phyloP scores from a whole-genome alignment of 768 basidiomycete genomes.

The Boletellus emodensis region DNA sequence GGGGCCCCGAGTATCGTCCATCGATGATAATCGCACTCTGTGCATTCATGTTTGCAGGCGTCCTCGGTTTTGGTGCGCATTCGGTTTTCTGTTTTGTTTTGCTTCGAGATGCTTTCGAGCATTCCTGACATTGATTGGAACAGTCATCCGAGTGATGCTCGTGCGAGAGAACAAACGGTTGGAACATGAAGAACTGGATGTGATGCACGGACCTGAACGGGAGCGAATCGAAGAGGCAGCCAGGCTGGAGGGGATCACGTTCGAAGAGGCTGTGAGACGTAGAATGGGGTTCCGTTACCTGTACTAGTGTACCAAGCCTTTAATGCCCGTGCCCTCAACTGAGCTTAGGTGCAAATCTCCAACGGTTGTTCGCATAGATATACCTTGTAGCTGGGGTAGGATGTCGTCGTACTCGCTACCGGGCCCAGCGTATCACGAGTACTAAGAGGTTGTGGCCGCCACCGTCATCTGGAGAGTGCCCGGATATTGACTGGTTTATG shows the following conservation, averaged over 20 bases:
- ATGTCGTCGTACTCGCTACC: too few relatives aligned
- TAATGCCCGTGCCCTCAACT: too few relatives aligned
- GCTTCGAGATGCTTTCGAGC: neutral
- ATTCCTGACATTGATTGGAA: neutral
- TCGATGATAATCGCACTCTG: slow-evolving; percentile 53
- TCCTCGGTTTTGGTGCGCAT: slow-evolving; percentile 35
- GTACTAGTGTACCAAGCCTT: slow-evolving; percentile 31
- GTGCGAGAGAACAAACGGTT: slow-evolving; percentile 48
- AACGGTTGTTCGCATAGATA: too few relatives aligned
- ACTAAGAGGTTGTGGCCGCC: too few relatives aligned
- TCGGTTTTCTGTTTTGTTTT: too few relatives aligned
- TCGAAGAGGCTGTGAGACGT: slow-evolving; percentile 56
- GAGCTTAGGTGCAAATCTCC: too few relatives aligned
- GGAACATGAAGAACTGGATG: slow-evolving; percentile 44
- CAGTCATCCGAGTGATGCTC: slow-evolving; percentile 43
- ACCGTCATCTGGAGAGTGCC: too few relatives aligned
- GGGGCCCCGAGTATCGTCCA: slow-evolving; percentile 59
- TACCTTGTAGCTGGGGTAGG: too few relatives aligned
- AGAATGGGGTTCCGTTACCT: slow-evolving; percentile 58
- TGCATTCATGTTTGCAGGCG: slow-evolving; percentile 31
- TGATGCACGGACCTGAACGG: slow-evolving; percentile 43
- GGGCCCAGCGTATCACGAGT: too few relatives aligned
- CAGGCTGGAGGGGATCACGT: slow-evolving; percentile 53
- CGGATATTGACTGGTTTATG: too few relatives aligned
- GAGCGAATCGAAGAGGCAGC: slow-evolving; percentile 56